Percentiles rank a stretch among this genome's conserved stretches.
Conservation (phyloP, 352 stramenopile genomes). For the Albugo candida region DNA sequence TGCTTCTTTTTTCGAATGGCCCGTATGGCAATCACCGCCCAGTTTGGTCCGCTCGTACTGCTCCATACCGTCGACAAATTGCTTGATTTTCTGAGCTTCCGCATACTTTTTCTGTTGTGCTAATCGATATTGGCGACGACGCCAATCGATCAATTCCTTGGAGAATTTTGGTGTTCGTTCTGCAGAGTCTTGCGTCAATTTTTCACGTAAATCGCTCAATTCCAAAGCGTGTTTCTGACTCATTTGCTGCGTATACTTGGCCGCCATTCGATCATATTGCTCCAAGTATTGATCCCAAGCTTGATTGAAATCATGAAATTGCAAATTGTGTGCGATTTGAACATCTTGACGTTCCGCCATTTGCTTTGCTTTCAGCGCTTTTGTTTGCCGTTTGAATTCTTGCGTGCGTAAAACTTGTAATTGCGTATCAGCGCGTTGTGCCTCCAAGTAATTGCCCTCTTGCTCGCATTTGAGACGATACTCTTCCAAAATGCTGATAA, state of each 20-base stretch:
- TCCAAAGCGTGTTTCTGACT: constrained; percentile 78
- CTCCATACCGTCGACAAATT: constrained; percentile 87
- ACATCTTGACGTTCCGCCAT: constrained; percentile 85
- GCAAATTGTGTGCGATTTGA: constrained; percentile 90
- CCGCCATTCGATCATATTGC: constrained; percentile 88
- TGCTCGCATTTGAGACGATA: constrained; percentile 88
- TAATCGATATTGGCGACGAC: constrained; percentile 83
- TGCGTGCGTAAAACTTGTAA: constrained; percentile 76
- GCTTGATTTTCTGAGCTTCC: constrained; percentile 90
- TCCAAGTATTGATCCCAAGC: constrained; percentile 91
- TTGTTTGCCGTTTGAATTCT: constrained; percentile 83
- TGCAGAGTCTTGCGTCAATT: constrained; percentile 73
- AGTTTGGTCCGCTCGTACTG: constrained; percentile 80
- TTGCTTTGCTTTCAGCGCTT: constrained; percentile 79
- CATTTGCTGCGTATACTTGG: constrained; percentile 90
- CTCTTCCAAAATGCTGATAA: constrained; percentile 85
- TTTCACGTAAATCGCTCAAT: constrained; percentile 76
- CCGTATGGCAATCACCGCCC: constrained; percentile 51
- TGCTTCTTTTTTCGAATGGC: constrained; percentile 76
- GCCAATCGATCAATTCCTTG: constrained; percentile 88
- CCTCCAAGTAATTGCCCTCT: constrained; percentile 88
- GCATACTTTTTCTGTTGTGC: constrained; percentile 87
- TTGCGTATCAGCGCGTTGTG: constrained; percentile 75
- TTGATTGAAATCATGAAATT: constrained; percentile 87
- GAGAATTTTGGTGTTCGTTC: constrained; percentile 82